Conservation (phyloP, 2,329 filamentous ascomycete genomes). For the Dactylellina parvicollis region DNA sequence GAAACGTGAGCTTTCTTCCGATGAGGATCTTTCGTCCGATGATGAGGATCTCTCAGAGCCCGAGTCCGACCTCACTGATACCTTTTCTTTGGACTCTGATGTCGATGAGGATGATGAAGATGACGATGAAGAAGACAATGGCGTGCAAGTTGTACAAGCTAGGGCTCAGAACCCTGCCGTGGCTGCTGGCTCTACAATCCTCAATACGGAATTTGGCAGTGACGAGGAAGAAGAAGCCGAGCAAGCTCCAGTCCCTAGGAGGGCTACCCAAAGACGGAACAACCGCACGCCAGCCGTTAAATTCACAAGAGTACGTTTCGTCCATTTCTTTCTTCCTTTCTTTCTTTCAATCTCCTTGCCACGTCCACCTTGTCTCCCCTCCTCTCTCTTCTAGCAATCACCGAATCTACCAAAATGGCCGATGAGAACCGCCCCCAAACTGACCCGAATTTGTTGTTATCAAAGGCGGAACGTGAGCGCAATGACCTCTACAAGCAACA, state of each 20-base stretch:
- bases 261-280: background rate
- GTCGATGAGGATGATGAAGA: conserved; percentile 9
- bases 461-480: conserved; percentile 67
- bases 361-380: conserved; percentile 60
- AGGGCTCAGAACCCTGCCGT: background rate
- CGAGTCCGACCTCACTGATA: conserved; percentile 4
- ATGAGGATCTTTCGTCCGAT: conserved; percentile 16
- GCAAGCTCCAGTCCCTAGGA: background rate
- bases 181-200: no score
- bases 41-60: conserved; percentile 2
- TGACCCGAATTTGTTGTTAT: conserved; percentile 12
- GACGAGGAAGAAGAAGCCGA: conserved; percentile 56
- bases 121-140: background rate
- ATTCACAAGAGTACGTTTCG: conserved; percentile 56
- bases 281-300: conserved; percentile 21
- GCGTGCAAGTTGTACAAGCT: background rate
- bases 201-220: no score
- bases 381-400: conserved; percentile 54
- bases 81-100: conserved; percentile 6
- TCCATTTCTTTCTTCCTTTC: conserved; percentile 19
- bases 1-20: background rate
- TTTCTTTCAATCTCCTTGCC: conserved; percentile 50
- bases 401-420: conserved; percentile 60
- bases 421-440: background rate
- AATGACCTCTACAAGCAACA: conserved; percentile 77